Conservation (phyloP, 306 rosid species). For the Biancaea sappan region DNA sequence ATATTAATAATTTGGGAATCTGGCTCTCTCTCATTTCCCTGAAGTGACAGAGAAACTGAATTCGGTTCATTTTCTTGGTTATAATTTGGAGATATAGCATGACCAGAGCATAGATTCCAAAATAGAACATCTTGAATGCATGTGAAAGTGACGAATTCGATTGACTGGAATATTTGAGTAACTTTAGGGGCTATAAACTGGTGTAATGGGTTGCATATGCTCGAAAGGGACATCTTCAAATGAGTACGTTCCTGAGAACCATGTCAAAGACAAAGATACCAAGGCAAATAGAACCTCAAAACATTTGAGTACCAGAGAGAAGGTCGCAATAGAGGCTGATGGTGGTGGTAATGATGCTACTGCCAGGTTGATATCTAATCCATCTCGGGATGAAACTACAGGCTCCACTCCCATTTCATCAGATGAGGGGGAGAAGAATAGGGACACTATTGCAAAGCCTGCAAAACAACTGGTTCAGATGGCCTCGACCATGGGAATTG, state of each 20-base stretch:
- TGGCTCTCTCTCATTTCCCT: conserved; percentile 16
- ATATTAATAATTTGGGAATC: conserved; percentile 26
- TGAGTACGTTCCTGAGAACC: conserved; percentile 43
- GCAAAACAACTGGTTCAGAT: conserved; percentile 38
- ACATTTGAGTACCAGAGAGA: conserved; percentile 39
- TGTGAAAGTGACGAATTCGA: background rate
- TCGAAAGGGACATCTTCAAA: conserved; percentile 45
- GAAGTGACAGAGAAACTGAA: background rate
- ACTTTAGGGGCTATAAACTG: conserved; percentile 11
- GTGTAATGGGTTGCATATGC: conserved; percentile 65
- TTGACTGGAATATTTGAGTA: background rate
- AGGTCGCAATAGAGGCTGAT: conserved; percentile 38
- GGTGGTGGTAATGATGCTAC: conserved; percentile 47
- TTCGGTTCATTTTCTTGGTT: background rate
- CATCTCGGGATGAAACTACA: conserved; percentile 33
- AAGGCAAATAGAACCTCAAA: conserved; percentile 43
- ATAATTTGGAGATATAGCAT: background rate
- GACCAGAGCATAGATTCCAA: background rate
- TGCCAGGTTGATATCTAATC: conserved; percentile 43
- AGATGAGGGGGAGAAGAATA: conserved; percentile 49
- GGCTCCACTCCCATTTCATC: conserved; percentile 42
- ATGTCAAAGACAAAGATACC: conserved; percentile 34
- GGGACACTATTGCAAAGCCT: conserved; percentile 34
- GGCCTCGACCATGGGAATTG: conserved; percentile 28
- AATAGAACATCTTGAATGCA: background rate